Evolutionary conservation across 164 flowering plant genomes (phyloP), one percentile per base, ranked within the genome.

Genomic region (Sedum album): DNA sequence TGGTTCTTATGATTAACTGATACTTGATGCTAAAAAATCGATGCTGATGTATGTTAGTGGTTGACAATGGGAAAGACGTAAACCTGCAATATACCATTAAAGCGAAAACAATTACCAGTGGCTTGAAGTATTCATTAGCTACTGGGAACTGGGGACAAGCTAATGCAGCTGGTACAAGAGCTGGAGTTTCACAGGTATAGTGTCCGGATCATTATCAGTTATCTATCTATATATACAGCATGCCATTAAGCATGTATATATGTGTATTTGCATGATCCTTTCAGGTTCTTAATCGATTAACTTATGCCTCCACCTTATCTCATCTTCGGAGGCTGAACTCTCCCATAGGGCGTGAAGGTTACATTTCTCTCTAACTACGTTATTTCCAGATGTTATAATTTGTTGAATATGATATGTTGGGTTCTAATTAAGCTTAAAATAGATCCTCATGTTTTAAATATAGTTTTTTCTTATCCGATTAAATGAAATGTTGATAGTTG

Each of bases 61-160:
- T 95, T 65, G 99, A 95, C 72, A 86, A 88, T 76, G 99, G 99
- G 7, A 92, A 90, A 76, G 99, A 89, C 74, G 91, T 92, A 14
- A 95, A 95, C 73, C 76, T 95, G 71, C 97, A 90, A 82, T 90
- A 88, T 79, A 97, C 97, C 20, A 95, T 95, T 38, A 95, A 90
- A 92, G 96, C 99, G 60, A 95, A 92, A 73, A 95, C 97, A 23
- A 88, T 95, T 41, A 95, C 99, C 20, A 91, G 96, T 82, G 99
- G 99, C 18, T 92, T 95, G 41, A 95, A 92, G 66, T 95, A 92
- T 71, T 92, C 99, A 21, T 91, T 95, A 71, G 96, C 99, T 53
- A 95, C 99, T 69, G 99, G 99, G 14, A 95, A 95, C 68, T 95
- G 97, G 99, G 99, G 99, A 9, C 97, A 90, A 72, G 96, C 97